Base-by-base conservation (phyloP, 331 rosid species). In the Acacia concinna region DNA sequence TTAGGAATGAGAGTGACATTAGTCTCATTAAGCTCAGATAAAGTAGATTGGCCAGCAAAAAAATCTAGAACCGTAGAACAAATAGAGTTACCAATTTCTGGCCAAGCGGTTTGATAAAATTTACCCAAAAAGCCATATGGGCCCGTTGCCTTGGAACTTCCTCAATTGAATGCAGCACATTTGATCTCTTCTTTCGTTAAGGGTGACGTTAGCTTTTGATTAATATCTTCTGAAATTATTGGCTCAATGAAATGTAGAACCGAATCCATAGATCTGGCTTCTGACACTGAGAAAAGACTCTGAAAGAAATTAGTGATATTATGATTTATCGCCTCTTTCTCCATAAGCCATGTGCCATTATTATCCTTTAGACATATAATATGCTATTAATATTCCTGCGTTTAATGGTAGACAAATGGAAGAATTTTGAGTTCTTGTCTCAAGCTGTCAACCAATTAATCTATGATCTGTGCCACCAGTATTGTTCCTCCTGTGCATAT, bases 231-330 rank as follows among this genome's bases (percentile, higher is more conserved):
- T 0, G 4, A 12, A 0, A 44, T 44, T 4, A 0, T 44, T 2
- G 18, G 5, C 0, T 13, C 5, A 15, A 44, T 0, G 13, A 2
- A 44, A 1, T 0, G 0, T 5, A 44, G 4, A 0, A 4, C 51
- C 0, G 1, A 0, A 0, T 14, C 6, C 5, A 13, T 4, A 3
- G 6, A 3, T 0, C 20, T 3, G 0, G n/a, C n/a, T n/a, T n/a
- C n/a, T n/a, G n/a, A n/a, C n/a, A n/a, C n/a, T n/a, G 1, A 0
- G 6, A 44, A 44, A 0, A 44, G 20, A 3, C 14, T 14, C 0
- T 44, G 4, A 6, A 44, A 44, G 14, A 44, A 44, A 2, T 3
- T 0, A 0, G 18, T 1, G 0, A 44, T 44, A 3, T 44, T 44
- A 2, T 3, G 1, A 3, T 1, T 0, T 1, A 44, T 44, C 0